Percentiles rank a stretch among this genome's conserved stretches.
phyloP scores from a whole-genome alignment of 2,329 filamentous ascomycete species.

The Penicillium sclerotigenum region DNA sequence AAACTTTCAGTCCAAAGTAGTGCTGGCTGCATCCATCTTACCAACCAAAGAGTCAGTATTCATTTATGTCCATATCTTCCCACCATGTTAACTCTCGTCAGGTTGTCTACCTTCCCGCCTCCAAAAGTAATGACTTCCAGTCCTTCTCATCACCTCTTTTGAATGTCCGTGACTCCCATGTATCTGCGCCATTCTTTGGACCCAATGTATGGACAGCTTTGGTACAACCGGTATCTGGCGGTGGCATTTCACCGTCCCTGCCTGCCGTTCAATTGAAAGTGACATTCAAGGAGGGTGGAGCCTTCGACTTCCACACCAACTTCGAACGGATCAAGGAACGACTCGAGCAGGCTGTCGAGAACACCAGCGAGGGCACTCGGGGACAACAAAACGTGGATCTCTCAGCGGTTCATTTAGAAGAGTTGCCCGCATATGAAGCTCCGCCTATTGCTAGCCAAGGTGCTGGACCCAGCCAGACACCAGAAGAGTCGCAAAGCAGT shows the following conservation, averaged over 20 bases:
- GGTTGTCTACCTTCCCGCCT: conserved; percentile 82
- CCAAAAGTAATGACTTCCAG: conserved; percentile 65
- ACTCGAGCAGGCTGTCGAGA: conserved; percentile 72
- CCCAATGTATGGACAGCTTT: conserved; percentile 84
- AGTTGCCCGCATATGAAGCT: conserved; percentile 82
- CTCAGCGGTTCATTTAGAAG: conserved; percentile 72
- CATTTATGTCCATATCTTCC: conserved; percentile 11
- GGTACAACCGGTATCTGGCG: conserved; percentile 76
- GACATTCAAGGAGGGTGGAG: conserved; percentile 92
- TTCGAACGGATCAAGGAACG: conserved; percentile 84
- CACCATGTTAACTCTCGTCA: conserved; percentile 40
- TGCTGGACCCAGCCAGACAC: conserved; percentile 7
- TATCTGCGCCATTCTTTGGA: conserved; percentile 86
- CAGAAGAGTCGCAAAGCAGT: conserved; percentile 18
- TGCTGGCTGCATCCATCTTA: conserved; percentile 73
- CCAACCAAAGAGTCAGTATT: conserved; percentile 71
- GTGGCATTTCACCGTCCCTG: conserved; percentile 73
- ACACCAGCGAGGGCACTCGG: conserved; percentile 38
- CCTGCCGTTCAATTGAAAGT: conserved; percentile 75
- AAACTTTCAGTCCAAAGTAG: conserved; percentile 69
- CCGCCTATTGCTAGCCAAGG: conserved; percentile 38
- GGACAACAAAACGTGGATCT: conserved; percentile 53
- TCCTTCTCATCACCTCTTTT: conserved; percentile 88
- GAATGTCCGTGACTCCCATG: conserved; percentile 80
- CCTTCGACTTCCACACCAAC: conserved; percentile 79